Percentiles rank a stretch among this genome's conserved stretches.
Conservation (phyloP, 2,329 filamentous ascomycete species). For the Emmonsiellopsis sp. region DNA sequence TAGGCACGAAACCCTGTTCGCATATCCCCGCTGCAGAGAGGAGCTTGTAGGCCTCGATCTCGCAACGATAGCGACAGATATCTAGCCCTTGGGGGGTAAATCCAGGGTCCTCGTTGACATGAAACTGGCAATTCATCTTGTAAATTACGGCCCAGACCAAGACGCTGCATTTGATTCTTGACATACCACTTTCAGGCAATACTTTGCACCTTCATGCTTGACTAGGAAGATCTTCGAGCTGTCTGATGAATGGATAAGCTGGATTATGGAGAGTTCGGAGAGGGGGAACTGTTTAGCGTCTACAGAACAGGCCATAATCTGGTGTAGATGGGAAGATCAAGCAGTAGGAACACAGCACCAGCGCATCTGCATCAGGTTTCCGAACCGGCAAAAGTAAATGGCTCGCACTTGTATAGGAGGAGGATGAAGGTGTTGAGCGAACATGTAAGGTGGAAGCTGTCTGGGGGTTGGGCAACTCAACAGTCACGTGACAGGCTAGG, state of each 20-base stretch:
- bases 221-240: slow-evolving; percentile 6
- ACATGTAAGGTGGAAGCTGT: too few relatives aligned
- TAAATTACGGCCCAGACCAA: slow-evolving; percentile 2
- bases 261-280: slow-evolving; percentile 6
- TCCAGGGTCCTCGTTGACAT: slow-evolving; percentile 4
- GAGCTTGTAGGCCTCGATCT: slow-evolving; percentile 6
- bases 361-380: too few relatives aligned
- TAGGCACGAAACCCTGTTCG: slow-evolving; percentile 5
- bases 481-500: too few relatives aligned
- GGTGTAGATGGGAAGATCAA: too few relatives aligned
- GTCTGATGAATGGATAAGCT: slow-evolving; percentile 8
- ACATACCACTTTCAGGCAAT: slow-evolving; percentile 5
- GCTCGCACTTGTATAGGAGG: too few relatives aligned
- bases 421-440: too few relatives aligned
- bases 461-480: too few relatives aligned
- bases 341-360: too few relatives aligned
- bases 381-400: too few relatives aligned
- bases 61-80: slow-evolving; percentile 6
- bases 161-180: not conserved
- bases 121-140: slow-evolving; percentile 2
- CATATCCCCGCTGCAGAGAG: slow-evolving; percentile 3
- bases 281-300: slow-evolving; percentile 4
- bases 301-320: not conserved
- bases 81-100: slow-evolving; percentile 6
- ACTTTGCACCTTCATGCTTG: slow-evolving; percentile 4